Conservation (phyloP, 2,329 filamentous ascomycete genomes). For the Parascedosporium putredinis region DNA sequence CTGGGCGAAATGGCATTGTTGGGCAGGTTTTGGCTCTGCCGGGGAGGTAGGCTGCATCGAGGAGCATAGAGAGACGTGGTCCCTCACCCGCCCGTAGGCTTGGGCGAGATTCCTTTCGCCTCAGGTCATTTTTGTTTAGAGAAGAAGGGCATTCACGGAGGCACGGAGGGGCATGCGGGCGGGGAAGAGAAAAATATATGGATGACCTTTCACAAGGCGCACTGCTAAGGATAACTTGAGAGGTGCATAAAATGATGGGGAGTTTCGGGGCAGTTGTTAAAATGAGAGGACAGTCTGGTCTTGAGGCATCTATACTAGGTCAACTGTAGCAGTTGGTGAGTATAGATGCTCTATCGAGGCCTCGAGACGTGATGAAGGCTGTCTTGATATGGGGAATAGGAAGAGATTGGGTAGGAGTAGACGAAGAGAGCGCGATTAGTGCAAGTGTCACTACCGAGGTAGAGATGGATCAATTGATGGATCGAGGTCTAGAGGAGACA, state of each 20-base stretch:
- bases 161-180: too few relatives aligned
- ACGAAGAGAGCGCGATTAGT: too few relatives aligned
- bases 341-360: conserved; percentile 2
- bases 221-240: background rate
- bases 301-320: conserved; percentile 1
- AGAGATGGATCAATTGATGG: too few relatives aligned
- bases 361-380: background rate
- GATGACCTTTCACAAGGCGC: background rate
- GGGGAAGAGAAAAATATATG: background rate
- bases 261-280: background rate
- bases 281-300: background rate
- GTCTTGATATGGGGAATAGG: background rate
- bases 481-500: too few relatives aligned
- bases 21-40: background rate
- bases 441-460: too few relatives aligned
- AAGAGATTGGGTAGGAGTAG: background rate
- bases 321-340: background rate
- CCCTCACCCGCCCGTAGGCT: background rate
- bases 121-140: background rate
- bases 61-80: background rate
- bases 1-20: background rate
- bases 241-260: background rate
- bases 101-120: background rate
- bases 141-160: background rate
- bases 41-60: background rate